Conservation (phyloP, 1,284 basidiomycete species). For the Agroathelia rolfsii region DNA sequence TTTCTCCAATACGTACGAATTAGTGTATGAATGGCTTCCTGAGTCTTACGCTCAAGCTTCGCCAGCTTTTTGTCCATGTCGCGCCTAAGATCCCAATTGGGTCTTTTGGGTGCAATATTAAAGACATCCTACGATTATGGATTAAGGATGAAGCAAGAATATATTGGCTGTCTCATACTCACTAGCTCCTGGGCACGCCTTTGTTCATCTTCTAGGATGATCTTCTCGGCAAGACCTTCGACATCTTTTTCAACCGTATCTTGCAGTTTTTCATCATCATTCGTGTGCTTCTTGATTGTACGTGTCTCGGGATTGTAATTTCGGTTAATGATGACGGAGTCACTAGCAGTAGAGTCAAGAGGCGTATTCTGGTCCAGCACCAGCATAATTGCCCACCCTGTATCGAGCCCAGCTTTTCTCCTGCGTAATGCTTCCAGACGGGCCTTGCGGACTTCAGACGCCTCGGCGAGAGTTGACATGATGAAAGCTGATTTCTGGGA, state of each 20-base stretch:
- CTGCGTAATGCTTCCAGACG: conserved; percentile 75
- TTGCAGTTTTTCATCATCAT: conserved; percentile 45
- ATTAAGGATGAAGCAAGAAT: conserved; percentile 7
- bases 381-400: conserved; percentile 21
- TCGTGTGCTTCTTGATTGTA: conserved; percentile 56
- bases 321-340: conserved; percentile 62
- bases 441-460: conserved; percentile 78
- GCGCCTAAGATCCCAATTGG: conserved; percentile 96
- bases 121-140: conserved; percentile 71
- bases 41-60: conserved; percentile 84
- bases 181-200: conserved; percentile 82
- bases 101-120: conserved; percentile 93
- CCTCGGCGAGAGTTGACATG: conserved; percentile 80
- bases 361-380: no score
- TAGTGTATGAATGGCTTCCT: conserved; percentile 85
- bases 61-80: conserved; percentile 86
- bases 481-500: conserved; percentile 6
- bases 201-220: conserved; percentile 80
- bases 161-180: conserved; percentile 17
- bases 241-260: conserved; percentile 87
- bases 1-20: conserved; percentile 59
- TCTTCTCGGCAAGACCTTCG: conserved; percentile 73
- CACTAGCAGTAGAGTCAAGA: no score
- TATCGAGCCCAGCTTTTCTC: conserved; percentile 57
- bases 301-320: conserved; percentile 84